Evolutionary conservation across 2,329 filamentous ascomycete species (phyloP).

Genomic region (Ophiostoma perfectum): DNA sequence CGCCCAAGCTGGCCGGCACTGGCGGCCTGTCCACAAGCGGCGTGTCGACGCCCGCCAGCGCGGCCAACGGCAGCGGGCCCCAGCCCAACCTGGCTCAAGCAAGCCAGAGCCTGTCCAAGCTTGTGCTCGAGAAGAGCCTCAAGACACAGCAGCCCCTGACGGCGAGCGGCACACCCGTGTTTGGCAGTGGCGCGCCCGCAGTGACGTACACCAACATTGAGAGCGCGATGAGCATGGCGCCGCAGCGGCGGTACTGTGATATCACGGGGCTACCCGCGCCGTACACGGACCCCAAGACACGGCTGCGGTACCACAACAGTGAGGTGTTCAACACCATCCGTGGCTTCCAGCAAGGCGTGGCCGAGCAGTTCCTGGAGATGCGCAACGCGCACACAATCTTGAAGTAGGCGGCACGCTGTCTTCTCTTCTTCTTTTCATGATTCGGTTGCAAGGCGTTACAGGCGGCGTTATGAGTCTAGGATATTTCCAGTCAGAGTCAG

Average conservation of each 20-base stretch:
- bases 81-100: slow-evolving; percentile 80
- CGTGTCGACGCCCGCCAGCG: slow-evolving; percentile 52
- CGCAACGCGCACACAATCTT: slow-evolving; percentile 88
- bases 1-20: slow-evolving; percentile 46
- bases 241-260: slow-evolving; percentile 88
- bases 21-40: slow-evolving; percentile 48
- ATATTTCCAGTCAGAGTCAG: background rate
- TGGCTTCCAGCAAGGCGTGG: slow-evolving; percentile 70
- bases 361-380: slow-evolving; percentile 83
- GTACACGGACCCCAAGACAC: slow-evolving; percentile 92
- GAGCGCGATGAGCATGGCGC: slow-evolving; percentile 79
- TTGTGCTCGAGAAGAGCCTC: slow-evolving; percentile 80
- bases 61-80: slow-evolving; percentile 42
- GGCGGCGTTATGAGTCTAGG: background rate
- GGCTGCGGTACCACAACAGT: slow-evolving; percentile 84
- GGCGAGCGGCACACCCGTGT: slow-evolving; percentile 12
- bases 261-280: slow-evolving; percentile 87
- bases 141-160: slow-evolving; percentile 31
- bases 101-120: slow-evolving; percentile 75
- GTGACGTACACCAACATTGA: slow-evolving; percentile 94
- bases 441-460: background rate
- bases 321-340: slow-evolving; percentile 86
- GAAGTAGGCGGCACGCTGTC: slow-evolving; percentile 51
- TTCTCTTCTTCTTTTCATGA: background rate
- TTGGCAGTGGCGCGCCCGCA: slow-evolving; percentile 12